phyloP scores from a whole-genome alignment of 176 grass and related monocot species.

The Metroxylon sagu region DNA sequence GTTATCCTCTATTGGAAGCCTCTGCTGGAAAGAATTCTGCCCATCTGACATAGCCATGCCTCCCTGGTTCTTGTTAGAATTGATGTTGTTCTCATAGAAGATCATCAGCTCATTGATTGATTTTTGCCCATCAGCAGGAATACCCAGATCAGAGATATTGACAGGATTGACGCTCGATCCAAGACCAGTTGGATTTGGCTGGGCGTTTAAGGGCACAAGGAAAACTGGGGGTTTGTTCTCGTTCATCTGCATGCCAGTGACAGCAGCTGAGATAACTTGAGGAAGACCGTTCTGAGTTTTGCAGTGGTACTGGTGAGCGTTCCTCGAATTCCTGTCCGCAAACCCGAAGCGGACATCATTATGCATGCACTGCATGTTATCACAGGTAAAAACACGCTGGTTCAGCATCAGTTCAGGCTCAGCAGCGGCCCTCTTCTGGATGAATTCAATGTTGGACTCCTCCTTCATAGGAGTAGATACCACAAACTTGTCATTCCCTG shows the following conservation, averaged over 20 bases:
- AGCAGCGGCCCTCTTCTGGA: conserved; percentile 45
- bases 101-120: conserved; percentile 72
- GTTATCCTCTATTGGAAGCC: conserved; percentile 44
- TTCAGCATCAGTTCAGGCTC: conserved; percentile 50
- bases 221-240: conserved; percentile 61
- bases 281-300: conserved; percentile 39
- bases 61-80: conserved; percentile 34
- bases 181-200: conserved; percentile 18
- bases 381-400: conserved; percentile 63
- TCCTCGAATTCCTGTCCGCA: conserved; percentile 63
- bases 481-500: conserved; percentile 48
- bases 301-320: conserved; percentile 66
- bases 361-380: conserved; percentile 58
- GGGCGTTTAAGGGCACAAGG: conserved; percentile 29
- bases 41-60: conserved; percentile 37
- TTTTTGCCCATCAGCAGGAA: conserved; percentile 60
- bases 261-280: neutral
- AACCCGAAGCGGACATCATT: conserved; percentile 53
- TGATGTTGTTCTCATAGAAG: conserved; percentile 52
- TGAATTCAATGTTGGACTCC: conserved; percentile 55
- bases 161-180: conserved; percentile 21
- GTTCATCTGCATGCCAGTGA: conserved; percentile 2
- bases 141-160: conserved; percentile 37
- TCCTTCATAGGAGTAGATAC: conserved; percentile 49
- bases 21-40: conserved; percentile 25